phyloP scores from a whole-genome alignment of 2,329 filamentous ascomycete species.

The Hypoxylon sp. region DNA sequence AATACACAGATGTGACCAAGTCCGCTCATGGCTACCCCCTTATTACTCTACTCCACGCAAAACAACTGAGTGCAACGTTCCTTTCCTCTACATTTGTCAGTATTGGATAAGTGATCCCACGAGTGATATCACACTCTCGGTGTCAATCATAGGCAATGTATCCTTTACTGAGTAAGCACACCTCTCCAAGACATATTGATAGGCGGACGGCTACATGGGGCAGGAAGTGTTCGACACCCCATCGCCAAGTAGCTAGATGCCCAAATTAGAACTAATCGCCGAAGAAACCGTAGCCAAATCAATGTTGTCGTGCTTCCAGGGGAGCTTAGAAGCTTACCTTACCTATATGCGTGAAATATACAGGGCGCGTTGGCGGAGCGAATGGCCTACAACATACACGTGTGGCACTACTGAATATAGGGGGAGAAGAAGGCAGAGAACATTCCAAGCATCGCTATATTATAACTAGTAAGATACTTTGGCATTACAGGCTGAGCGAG shows the following conservation, averaged over 20 bases:
- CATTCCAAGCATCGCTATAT: no score
- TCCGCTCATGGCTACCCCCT: not conserved
- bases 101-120: not conserved
- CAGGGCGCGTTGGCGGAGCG: not conserved
- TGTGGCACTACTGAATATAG: no score
- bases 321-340: not conserved
- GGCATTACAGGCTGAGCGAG: no score
- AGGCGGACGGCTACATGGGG: not conserved
- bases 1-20: not conserved
- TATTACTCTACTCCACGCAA: not conserved
- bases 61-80: not conserved
- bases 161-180: not conserved
- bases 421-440: no score
- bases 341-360: not conserved
- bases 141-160: not conserved
- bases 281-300: not conserved
- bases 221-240: not conserved
- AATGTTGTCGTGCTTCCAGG: not conserved
- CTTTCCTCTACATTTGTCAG: not conserved
- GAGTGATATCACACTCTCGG: not conserved
- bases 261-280: not conserved
- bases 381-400: not conserved
- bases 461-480: no score
- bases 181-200: not conserved
- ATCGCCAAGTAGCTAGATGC: conserved; percentile 2